Percentiles rank a stretch among this genome's conserved stretches.
These are phyloP conservation scores for Rhizophora apiculata DNA, from an alignment of 345 rosid genomes.

Conservation along the genomic window DNA sequence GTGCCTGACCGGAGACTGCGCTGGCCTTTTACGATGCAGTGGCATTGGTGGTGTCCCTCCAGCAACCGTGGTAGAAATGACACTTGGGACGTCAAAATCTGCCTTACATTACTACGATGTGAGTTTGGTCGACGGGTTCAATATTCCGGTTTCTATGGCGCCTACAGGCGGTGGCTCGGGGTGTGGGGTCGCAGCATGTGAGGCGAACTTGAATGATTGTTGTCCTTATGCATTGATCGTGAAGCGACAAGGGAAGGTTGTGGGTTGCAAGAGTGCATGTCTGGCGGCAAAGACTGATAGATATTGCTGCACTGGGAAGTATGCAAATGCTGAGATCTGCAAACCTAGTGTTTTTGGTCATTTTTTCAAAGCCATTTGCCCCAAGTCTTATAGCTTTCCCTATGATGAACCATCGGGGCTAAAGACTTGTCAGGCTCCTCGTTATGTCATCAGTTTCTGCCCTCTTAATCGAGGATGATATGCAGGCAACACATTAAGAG, in stretches of 20 bases:
- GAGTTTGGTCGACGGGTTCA: conserved; percentile 54
- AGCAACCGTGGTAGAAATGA: conserved; percentile 45
- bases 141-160: conserved; percentile 42
- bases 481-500: neutral
- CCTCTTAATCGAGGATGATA: conserved; percentile 30
- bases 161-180: conserved; percentile 36
- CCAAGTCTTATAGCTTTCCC: conserved; percentile 44
- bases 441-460: conserved; percentile 48
- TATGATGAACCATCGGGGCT: conserved; percentile 49
- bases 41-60: conserved; percentile 50
- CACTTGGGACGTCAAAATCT: conserved; percentile 40
- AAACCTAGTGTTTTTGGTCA: conserved; percentile 38
- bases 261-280: conserved; percentile 55
- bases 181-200: conserved; percentile 45
- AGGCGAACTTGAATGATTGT: conserved; percentile 41
- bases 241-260: conserved; percentile 35
- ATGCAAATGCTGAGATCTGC: conserved; percentile 35
- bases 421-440: conserved; percentile 43
- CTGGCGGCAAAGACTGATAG: conserved; percentile 41
- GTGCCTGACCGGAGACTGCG: conserved; percentile 50
- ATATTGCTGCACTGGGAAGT: conserved; percentile 49
- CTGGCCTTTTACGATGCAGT: conserved; percentile 34
- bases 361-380: conserved; percentile 50
- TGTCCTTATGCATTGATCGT: conserved; percentile 41
- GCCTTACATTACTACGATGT: conserved; percentile 51